Evolutionary conservation across 2,329 filamentous ascomycete species (phyloP).

Genomic region (Botrytis medusae): DNA sequence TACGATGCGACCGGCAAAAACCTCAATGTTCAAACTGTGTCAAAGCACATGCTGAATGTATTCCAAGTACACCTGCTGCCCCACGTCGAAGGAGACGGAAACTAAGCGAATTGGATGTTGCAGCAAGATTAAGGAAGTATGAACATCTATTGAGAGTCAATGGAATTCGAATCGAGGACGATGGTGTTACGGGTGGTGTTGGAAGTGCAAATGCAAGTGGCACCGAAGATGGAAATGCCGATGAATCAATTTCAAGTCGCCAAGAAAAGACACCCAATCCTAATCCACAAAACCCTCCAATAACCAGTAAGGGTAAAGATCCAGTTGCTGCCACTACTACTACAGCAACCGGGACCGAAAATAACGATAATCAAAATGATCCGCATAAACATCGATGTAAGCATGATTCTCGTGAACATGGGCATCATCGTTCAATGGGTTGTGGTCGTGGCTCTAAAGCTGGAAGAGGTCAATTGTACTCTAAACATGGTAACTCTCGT

Average conservation of each 20-base stretch:
- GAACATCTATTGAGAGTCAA: conserved; percentile 35
- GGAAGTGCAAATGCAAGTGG: conserved; percentile 13
- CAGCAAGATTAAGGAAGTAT: conserved; percentile 32
- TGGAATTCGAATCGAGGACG: conserved; percentile 36
- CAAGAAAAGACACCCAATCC: not conserved
- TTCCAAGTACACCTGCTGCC: conserved; percentile 33
- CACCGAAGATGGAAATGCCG: not conserved
- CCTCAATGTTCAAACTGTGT: conserved; percentile 38
- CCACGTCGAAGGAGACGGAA: conserved; percentile 35
- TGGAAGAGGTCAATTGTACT: conserved; percentile 25
- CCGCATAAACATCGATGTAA: conserved; percentile 1
- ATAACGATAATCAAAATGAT: not conserved
- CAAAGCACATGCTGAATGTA: conserved; percentile 36
- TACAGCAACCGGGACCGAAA: not conserved
- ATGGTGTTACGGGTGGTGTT: conserved; percentile 8
- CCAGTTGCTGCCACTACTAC: not conserved
- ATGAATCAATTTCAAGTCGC: not conserved
- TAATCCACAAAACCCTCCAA: not conserved
- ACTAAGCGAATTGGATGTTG: conserved; percentile 34
- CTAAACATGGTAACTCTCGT: conserved; percentile 34
- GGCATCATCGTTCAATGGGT: not conserved
- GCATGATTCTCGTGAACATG: not conserved
- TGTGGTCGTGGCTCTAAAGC: conserved; percentile 5
- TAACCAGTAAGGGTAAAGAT: not conserved
- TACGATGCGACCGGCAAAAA: conserved; percentile 37